These are phyloP conservation scores for Globomyces pollinis-pini DNA, from an alignment of 192 early-diverging fungal species.

Conservation along the genomic window DNA sequence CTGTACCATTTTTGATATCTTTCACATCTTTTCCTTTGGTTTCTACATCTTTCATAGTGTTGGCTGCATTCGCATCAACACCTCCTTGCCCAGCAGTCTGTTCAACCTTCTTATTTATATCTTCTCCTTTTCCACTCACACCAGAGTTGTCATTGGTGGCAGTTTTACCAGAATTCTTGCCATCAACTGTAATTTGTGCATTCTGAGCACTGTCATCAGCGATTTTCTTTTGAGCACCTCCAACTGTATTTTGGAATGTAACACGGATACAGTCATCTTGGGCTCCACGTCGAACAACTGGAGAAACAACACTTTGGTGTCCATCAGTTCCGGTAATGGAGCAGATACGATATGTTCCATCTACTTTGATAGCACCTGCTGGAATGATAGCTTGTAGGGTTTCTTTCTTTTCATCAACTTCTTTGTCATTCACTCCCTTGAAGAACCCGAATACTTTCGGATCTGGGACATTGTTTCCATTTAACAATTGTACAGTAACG, in stretches of 20 bases:
- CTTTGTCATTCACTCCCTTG: constrained; percentile 27
- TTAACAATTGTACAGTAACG: constrained; percentile 29
- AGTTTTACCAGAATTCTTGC: neutral
- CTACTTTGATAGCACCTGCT: constrained; percentile 19
- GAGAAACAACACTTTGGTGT: constrained; percentile 35
- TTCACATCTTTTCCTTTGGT: constrained; percentile 1
- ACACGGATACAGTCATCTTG: constrained; percentile 40
- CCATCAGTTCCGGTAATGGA: constrained; percentile 23
- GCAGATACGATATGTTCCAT: constrained; percentile 27
- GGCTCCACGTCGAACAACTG: constrained; percentile 32
- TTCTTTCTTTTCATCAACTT: constrained; percentile 13
- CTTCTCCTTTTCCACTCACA: neutral
- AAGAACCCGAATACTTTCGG: constrained; percentile 13
- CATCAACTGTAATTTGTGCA: neutral
- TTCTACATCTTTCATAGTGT: no score
- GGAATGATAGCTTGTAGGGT: constrained; percentile 22
- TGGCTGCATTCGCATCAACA: constrained; percentile 2
- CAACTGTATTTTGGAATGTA: constrained; percentile 8
- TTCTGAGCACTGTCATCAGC: constrained; percentile 10
- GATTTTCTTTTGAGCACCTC: neutral
- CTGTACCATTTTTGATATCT: neutral
- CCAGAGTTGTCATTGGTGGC: constrained; percentile 11
- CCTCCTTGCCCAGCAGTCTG: neutral
- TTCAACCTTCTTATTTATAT: neutral
- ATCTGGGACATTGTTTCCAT: neutral